Base-by-base conservation (phyloP, 2,329 filamentous ascomycete genomes). In the Scleromitrula shiraiana region DNA sequence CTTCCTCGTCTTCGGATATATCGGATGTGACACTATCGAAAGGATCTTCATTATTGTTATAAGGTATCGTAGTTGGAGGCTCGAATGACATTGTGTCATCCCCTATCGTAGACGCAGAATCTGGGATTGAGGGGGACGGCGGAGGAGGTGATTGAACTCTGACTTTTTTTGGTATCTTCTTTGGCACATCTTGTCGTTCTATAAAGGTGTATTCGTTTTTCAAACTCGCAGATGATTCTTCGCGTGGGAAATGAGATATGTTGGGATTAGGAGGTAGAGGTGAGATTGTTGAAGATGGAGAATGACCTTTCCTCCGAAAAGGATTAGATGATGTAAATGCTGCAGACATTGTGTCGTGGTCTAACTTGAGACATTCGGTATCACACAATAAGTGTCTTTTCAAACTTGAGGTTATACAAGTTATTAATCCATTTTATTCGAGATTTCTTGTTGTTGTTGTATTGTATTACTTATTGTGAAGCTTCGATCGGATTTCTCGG, bases 121-220 rank as follows among this genome's bases (percentile, higher is more conserved):
- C 75, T 55, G 76, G 74, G 10, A 75, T 75, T 3, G 57, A 57
- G 5, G 62, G 62, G 23, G 61, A 64, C n/a, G 75, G 73, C 3
- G 78, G 78, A 50, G 78, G 78, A 43, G 80, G 80, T 35, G 78
- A 82, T 60, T 82, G 73, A 7, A 83, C 76, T 59, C 82, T 78
- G 51, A 86, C 82, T 59, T 78, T 83, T 67, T 85, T 85, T 63
- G 54, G 51, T 23, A 52, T 47, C 35, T 59, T 62, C 50, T 58
- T 62, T 26, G 57, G 55, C 27, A 32, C 45, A 47, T 47, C 45
- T 36, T 41, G 35, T 10, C n/a, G 20, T 32, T 35, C 37, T 15
- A 39, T 33, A 39, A 55, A 49, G 26, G 44, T 23, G 4, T 41
- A 35, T 45, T 56, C 51, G 36, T 49, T 35, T 26, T 49, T 41